Base-by-base conservation (phyloP, 108 stramenopile genomes). In the Chaetoceros tenuissimus region DNA sequence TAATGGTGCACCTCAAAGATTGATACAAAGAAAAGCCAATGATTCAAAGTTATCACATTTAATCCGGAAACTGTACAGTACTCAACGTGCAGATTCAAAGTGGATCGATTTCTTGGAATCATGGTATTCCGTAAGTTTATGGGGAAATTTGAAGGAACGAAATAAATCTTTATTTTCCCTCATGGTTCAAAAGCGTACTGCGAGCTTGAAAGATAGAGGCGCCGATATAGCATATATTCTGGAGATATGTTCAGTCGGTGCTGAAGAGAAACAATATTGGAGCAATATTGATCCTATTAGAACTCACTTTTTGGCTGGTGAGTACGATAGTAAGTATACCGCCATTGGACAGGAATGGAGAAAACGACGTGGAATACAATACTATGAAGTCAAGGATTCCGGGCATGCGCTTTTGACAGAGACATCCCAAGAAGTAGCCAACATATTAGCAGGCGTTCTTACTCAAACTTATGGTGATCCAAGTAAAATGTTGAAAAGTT, bases 391-490 rank as follows among this genome's bases (percentile, higher is more conserved):
- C 46, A 55, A 65, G 22, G 65, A 67, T 29, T 51, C 67, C 7
- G 87, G 91, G 1, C 91, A 93, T 71, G 91, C 87, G 13, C 57
- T 89, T 1, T 62, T 93, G 2, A 64, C 73, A 0, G 85, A 93
- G 60, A 76, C 69, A 5, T 66, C 86, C 3, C 45, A 45, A 18
- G 57, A 55, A 28, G 74, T 88, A 21, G 61, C 86, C 2, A 45
- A 54, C 0, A 67, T 69, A 26, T 55, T 92, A 1, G 49, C 40
- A 24, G 46, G 45, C 16, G 78, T 80, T 34, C 17, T 83, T 29
- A 60, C 31, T 19, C 53, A 67, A 3, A 29, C 47, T 46, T 20
- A 28, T 44, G 28, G 29, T 16, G 49, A 56, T 17, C 0, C 23
- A n/a, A 22, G 26, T 26, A 28, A 28, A 2, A 16, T 28, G 16